phyloP scores from a whole-genome alignment of 305 asterid genomes.

The Fraxinus floribunda region DNA sequence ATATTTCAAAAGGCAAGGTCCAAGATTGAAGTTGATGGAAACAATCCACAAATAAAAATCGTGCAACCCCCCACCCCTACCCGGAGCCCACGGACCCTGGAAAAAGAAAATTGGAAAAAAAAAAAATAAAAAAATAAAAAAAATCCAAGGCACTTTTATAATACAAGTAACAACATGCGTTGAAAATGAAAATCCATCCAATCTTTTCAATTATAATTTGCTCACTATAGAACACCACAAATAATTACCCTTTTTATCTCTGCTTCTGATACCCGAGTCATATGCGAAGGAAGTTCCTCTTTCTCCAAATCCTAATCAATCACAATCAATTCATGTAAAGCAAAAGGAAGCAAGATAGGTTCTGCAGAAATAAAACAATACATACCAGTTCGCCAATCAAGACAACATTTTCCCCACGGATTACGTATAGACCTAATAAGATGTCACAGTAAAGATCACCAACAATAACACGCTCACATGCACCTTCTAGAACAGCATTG shows the following conservation, averaged over 20 bases:
- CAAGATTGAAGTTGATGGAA: neutral
- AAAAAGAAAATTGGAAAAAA: neutral
- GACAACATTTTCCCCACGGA: constrained; percentile 89
- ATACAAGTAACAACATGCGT: neutral
- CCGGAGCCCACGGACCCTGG: neutral
- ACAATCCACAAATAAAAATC: neutral
- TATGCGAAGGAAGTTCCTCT: constrained; percentile 85
- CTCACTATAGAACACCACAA: neutral
- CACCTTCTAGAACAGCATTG: constrained; percentile 92
- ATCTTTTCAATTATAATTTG: neutral
- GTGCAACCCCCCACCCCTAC: neutral
- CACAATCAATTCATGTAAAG: constrained; percentile 20
- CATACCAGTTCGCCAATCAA: constrained; percentile 92
- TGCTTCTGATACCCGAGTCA: constrained; percentile 70
- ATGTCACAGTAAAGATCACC: constrained; percentile 79
- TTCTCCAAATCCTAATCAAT: constrained; percentile 60
- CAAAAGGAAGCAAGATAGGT: neutral
- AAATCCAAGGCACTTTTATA: neutral
- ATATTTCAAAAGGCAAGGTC: neutral
- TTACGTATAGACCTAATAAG: constrained; percentile 77
- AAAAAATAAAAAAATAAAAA: too few species aligned
- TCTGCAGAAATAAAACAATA: neutral
- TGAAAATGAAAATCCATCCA: neutral
- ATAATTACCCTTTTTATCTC: constrained; percentile 74
- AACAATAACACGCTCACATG: constrained; percentile 84